These are phyloP conservation scores for Sisymbrium irio DNA, from an alignment of 345 rosid species.

Conservation along the genomic window DNA sequence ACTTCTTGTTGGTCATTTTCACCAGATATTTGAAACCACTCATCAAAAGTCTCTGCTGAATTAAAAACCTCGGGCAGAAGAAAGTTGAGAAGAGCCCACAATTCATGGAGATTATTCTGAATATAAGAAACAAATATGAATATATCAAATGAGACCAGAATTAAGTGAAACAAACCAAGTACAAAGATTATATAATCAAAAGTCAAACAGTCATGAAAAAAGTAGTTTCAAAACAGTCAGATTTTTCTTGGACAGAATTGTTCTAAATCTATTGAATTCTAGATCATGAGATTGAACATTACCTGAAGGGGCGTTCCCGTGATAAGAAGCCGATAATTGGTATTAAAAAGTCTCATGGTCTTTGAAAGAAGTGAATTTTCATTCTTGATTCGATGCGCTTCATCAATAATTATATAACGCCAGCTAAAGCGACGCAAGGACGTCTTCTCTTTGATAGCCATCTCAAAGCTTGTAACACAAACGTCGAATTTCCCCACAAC, in stretches of 20 bases:
- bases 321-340: conserved; percentile 91
- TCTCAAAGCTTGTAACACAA: conserved; percentile 98
- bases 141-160: not conserved
- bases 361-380: conserved; percentile 95
- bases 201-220: conserved; percentile 15
- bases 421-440: conserved; percentile 90
- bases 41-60: conserved; percentile 99
- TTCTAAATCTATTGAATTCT: not conserved
- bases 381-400: conserved; percentile 95
- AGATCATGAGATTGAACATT: conserved; percentile 17
- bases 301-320: conserved; percentile 99
- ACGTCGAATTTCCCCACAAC: conserved; percentile 98
- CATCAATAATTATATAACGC: conserved; percentile 96
- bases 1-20: conserved; percentile 99
- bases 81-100: conserved; percentile 98
- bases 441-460: conserved; percentile 98
- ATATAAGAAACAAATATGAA: conserved; percentile 18
- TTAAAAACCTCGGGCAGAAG: conserved; percentile 91
- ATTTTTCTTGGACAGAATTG: not conserved
- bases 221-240: not conserved
- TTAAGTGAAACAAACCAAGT: not conserved
- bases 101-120: conserved; percentile 98
- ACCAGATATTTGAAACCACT: conserved; percentile 99
- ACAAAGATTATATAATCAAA: not conserved
- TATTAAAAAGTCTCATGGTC: conserved; percentile 86